Evolutionary conservation across 2,329 filamentous ascomycete species (phyloP).

Genomic region (Trichophyton equinum): DNA sequence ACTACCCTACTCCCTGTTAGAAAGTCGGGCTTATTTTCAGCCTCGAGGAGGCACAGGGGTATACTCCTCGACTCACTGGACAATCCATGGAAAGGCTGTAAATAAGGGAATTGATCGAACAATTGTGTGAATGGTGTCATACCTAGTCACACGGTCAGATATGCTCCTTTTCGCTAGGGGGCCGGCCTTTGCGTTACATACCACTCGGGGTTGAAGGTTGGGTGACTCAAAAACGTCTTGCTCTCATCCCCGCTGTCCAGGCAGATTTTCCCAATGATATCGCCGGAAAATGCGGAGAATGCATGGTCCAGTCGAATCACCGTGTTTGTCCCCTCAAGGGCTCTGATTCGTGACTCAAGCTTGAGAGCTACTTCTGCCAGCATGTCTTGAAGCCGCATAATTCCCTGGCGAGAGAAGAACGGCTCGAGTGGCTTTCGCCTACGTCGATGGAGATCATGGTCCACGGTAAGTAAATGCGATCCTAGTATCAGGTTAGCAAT

Average conservation of each 20-base stretch:
- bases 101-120: conserved; percentile 10
- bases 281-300: conserved; percentile 18
- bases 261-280: conserved; percentile 16
- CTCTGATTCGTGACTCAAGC: conserved; percentile 7
- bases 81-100: conserved; percentile 11
- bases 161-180: not conserved
- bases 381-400: conserved; percentile 6
- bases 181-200: not conserved
- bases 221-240: conserved; percentile 1
- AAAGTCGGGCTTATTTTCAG: not conserved
- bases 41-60: not conserved
- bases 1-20: not conserved
- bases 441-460: conserved; percentile 19
- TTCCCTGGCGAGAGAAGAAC: conserved; percentile 17
- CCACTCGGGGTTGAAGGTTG: conserved; percentile 6
- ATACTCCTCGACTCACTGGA: not conserved
- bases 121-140: conserved; percentile 8
- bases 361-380: conserved; percentile 6
- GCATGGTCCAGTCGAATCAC: conserved; percentile 18
- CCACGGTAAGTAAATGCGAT: conserved; percentile 19
- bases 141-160: conserved; percentile 6
- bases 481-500: conserved; percentile 8
- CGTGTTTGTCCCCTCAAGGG: conserved; percentile 11
- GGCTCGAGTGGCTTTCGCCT: conserved; percentile 16
- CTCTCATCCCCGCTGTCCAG: not conserved